Evolutionary conservation across 768 basidiomycete genomes (phyloP), one percentile per base, ranked within the genome.

Genomic region (Tulasnella sp.): DNA sequence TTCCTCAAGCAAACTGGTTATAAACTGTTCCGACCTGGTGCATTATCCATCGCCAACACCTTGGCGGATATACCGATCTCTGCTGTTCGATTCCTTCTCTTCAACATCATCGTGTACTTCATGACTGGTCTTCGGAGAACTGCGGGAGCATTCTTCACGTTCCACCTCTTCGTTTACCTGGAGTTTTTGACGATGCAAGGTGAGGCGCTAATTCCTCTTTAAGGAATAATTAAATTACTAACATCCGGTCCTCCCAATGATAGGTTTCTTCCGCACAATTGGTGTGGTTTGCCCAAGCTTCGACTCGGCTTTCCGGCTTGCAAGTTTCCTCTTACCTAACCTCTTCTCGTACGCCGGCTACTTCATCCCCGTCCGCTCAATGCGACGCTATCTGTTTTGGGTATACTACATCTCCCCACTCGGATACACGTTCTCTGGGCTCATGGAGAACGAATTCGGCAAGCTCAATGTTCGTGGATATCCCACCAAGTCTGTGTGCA

Each of bases 301-400:
- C 83, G 88, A 90, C 80, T 86, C 85, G 68, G 90, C 87, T 16
- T 90, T 88, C 84, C 88, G 87, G 76, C 83, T 75, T 44, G 85
- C 73, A 46, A 74, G 72, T 52, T 80, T 78, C 24, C 21, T 79
- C 77, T 44, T 81, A 27, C 92, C 94, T 3, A 92, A 92, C 83
- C 90, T 95, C 83, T 86, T 94, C 76, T 86, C 91, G 82, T 95
- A 93, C 83, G 87, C 89, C 27, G 93, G 93, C 6, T 92, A 92
- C 83, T 88, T 91, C 75, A 89, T 94, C 79, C 92, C 92, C 0
- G 88, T 89, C 8, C 87, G 87, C 81, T 86, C 88, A 81, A 93
- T 94, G 92, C 92, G 94, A 83, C 87, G 91, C 71, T 95, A 92
- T 92, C 83, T 96, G 8, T 94, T 94, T 86, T 96, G 94, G 94